These are phyloP conservation scores for Globisporangium spiculum DNA, from an alignment of 352 stramenopile species.

Conservation along the genomic window DNA sequence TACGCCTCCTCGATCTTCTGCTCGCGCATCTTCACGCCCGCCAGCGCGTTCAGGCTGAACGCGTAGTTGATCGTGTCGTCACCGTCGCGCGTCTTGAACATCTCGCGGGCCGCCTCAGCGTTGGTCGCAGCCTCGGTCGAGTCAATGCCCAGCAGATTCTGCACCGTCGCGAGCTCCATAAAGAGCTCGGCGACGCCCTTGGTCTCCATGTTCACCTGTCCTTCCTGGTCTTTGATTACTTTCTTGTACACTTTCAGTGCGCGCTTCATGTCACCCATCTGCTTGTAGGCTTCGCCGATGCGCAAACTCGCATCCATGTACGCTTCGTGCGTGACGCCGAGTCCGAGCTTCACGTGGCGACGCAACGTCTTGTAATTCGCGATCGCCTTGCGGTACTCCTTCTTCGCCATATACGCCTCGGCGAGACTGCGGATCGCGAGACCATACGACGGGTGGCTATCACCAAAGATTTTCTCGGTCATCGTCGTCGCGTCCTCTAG, in stretches of 20 bases:
- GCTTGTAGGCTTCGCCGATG: slow-evolving; percentile 73
- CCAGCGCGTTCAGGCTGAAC: slow-evolving; percentile 80
- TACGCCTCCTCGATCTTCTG: slow-evolving; percentile 55
- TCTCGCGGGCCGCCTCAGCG: slow-evolving; percentile 38
- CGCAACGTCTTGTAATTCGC: slow-evolving; percentile 67
- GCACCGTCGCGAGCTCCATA: slow-evolving; percentile 64
- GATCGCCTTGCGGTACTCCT: slow-evolving; percentile 68
- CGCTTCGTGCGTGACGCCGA: slow-evolving; percentile 67
- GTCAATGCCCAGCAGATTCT: slow-evolving; percentile 37
- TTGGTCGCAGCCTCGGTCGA: slow-evolving; percentile 36
- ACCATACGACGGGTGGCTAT: slow-evolving; percentile 77
- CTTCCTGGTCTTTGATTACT: slow-evolving; percentile 48
- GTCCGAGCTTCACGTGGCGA: slow-evolving; percentile 61
- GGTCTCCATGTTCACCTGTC: slow-evolving; percentile 58
- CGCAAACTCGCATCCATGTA: slow-evolving; percentile 69
- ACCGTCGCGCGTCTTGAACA: slow-evolving; percentile 68
- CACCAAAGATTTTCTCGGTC: slow-evolving; percentile 71
- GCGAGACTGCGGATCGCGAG: slow-evolving; percentile 73
- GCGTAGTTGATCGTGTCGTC: slow-evolving; percentile 63
- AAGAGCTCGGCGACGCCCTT: slow-evolving; percentile 73
- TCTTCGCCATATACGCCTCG: slow-evolving; percentile 77
- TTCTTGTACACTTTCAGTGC: slow-evolving; percentile 55
- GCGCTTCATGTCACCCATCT: slow-evolving; percentile 51
- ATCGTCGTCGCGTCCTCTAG: slow-evolving; percentile 72
- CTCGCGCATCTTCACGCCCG: slow-evolving; percentile 71